Base-by-base conservation (phyloP, 805 yeast species). In the Ogataea trehalophila region DNA sequence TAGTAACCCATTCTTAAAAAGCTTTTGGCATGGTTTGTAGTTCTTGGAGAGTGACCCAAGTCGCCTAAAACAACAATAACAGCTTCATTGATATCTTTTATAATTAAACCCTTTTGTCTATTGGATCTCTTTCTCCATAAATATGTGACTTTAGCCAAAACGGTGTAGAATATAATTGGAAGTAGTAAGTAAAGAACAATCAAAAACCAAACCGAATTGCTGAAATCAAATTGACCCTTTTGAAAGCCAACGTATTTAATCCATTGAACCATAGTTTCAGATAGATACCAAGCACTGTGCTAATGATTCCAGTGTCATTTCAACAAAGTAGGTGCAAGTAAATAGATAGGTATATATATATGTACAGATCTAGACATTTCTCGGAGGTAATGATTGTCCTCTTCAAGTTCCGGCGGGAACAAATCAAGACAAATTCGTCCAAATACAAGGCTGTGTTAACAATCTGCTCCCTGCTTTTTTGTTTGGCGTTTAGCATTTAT, bases 11-110 rank as follows among this genome's bases (percentile, higher is more conserved):
- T 66, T 33, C 73, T 65, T n/a, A 85, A 76, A 57, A 94, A 81
- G 46, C 92, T 85, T 47, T 74, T 68, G 0, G 95, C 96, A 63
- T 94, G 99, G 66, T 92, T 86, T 55, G 84, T 77, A 86, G 92
- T 94, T 49, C 99, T 74, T 6, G 99, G 99, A 0, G 97, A 91
- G 61, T 90, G 95, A 13, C 96, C 97, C 46, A 94, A 62, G 61
- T 92, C 98, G 2, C 99, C 99, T 16, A 94, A 69, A 2, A 94
- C 99, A 53, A 88, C 76, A 17, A 94, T 81, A 11, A 86, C 75
- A 6, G 88, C 81, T 45, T 88, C 77, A 52, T 73, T 79, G 31
- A 26, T 11, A 26, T 50, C 72, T 53, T 11, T 41, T 65, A 7
- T 42, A 44, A 5, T 47, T 39, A 11, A 22, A 15, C 15, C 48